phyloP scores from a whole-genome alignment of 371 early-diverging fungal genomes.

The Mortierella sp. region DNA sequence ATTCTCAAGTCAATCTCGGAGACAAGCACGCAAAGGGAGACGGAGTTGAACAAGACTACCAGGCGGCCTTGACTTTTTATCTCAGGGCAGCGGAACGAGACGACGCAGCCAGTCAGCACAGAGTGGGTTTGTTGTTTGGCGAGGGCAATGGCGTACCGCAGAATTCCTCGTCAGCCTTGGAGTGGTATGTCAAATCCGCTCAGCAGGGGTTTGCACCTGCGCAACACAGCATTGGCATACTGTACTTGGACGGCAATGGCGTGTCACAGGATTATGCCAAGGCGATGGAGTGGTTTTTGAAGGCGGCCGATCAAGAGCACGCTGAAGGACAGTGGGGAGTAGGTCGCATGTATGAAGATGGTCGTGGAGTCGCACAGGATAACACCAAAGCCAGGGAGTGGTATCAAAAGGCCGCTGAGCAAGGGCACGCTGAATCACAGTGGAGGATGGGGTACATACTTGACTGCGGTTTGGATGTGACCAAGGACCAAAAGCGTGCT shows the following conservation, averaged over 20 bases:
- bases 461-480: not conserved
- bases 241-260: constrained; percentile 80
- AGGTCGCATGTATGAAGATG: constrained; percentile 65
- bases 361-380: constrained; percentile 59
- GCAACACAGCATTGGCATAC: constrained; percentile 80
- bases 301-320: constrained; percentile 57
- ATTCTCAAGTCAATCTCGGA: not conserved
- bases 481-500: not conserved
- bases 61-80: not conserved
- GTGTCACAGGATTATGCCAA: constrained; percentile 62
- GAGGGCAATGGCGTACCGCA: not conserved
- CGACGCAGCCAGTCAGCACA: not conserved
- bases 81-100: not conserved
- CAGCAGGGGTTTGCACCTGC: constrained; percentile 62
- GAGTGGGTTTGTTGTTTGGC: not conserved
- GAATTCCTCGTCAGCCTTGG: constrained; percentile 59
- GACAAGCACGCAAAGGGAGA: no score
- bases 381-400: constrained; percentile 55
- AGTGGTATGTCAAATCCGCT: constrained; percentile 68
- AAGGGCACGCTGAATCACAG: constrained; percentile 59
- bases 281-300: constrained; percentile 68
- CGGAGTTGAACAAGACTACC: not conserved
- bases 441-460: not conserved
- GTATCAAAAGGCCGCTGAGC: constrained; percentile 62
- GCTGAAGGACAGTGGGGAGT: constrained; percentile 60